phyloP scores from a whole-genome alignment of 2,329 filamentous ascomycete genomes.

The Trichoderma afroharzianum region DNA sequence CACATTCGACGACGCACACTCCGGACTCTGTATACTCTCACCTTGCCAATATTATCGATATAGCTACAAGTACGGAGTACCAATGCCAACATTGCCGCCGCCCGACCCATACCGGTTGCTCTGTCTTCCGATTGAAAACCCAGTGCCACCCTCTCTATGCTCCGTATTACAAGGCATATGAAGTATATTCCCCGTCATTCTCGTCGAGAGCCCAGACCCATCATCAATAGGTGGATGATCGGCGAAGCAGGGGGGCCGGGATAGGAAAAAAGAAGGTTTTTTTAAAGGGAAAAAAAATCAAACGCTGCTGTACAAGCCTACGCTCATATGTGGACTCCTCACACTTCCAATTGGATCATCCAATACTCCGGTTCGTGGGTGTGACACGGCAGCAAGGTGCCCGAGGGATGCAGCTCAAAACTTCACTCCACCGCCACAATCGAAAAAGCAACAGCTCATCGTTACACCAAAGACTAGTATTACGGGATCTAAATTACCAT shows the following conservation, averaged over 20 bases:
- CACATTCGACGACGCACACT: neutral
- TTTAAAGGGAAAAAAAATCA: neutral
- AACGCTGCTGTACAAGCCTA: neutral
- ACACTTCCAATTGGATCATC: neutral
- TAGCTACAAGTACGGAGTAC: neutral
- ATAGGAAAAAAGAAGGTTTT: neutral
- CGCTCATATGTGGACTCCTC: neutral
- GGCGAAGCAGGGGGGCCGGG: neutral
- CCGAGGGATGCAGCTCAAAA: neutral
- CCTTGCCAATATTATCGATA: neutral
- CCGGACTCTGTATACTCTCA: neutral
- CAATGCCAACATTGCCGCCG: neutral
- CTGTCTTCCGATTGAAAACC: neutral
- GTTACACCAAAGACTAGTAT: neutral
- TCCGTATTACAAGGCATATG: neutral
- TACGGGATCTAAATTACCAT: constrained; percentile 9
- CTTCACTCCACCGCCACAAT: neutral
- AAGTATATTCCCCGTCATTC: neutral
- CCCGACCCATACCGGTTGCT: neutral
- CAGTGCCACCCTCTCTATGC: neutral
- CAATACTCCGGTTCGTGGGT: neutral
- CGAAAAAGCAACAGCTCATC: neutral
- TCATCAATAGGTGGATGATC: neutral
- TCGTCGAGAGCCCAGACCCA: neutral
- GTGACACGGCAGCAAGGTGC: neutral